Base-by-base conservation (phyloP, 2,329 filamentous ascomycete species). In the Alternaria brassicae region DNA sequence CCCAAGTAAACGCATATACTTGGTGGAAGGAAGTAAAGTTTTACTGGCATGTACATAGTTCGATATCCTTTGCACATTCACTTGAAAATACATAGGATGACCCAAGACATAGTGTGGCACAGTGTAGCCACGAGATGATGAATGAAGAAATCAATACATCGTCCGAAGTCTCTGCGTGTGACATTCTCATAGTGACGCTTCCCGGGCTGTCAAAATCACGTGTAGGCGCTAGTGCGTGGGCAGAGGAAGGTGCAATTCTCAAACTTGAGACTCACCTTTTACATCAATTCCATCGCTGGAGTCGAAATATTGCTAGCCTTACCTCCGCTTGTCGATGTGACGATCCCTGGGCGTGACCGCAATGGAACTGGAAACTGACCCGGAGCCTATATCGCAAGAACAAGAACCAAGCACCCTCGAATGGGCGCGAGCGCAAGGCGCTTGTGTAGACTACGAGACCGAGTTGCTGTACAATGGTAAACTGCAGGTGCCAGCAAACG, bases 381-480 rank as follows among this genome's bases (percentile, higher is more conserved):
- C 65, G 6, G 59, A 52, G 10, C 58, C 47, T 17, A 8, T 10
- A 19, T 34, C 66, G 12, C 50, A 66, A 28, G 63, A 70, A 7
- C 59, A 62, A 21, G 76, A 79, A n/a, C 72, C 73, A 15, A 77
- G 77, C 19, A 64, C 81, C 6, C 69, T 84, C 7, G 79, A 83
- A 17, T 85, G 84, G 62, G 82, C 83, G 19, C 78, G 81, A 23
- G 79, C 77, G 48, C 71, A 83, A 57, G 77, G 77, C 3, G 72
- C 84, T 21, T 79, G 77, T 30, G 69, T 57, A 50, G 71, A 81
- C 56, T 79, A 79, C 65, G 69, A 68, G 4, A 65, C 66, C 5
- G 63, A 76, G 2, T 55, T 75, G 42, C 73, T 75, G 2, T 36
- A 68, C 3, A 23, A 66, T 9, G 21, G 47, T 40, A 53, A 70